Conservation (phyloP, 1,139 yeast genomes). For the Pichia inconspicua region DNA sequence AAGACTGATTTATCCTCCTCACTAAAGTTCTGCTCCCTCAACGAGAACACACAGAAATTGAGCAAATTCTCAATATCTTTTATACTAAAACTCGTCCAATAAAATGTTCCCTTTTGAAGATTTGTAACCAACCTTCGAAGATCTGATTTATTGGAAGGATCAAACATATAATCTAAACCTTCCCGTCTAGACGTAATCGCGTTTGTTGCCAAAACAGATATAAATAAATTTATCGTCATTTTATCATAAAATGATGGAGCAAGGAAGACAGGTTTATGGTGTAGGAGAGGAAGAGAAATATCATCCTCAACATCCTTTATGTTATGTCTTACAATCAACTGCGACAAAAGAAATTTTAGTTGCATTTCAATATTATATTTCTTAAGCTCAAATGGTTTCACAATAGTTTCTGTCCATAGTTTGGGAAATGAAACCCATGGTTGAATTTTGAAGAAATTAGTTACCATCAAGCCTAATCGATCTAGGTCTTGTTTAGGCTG, state of each 20-base stretch:
- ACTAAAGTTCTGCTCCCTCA: constrained; percentile 34
- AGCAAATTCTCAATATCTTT: constrained; percentile 47
- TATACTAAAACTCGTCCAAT: constrained; percentile 65
- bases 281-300: constrained; percentile 49
- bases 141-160: constrained; percentile 47
- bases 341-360: constrained; percentile 36
- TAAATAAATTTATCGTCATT: constrained; percentile 52
- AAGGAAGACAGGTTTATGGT: constrained; percentile 49
- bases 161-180: constrained; percentile 65
- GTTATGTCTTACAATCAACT: constrained; percentile 49
- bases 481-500: constrained; percentile 45
- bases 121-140: constrained; percentile 51
- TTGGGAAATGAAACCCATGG: constrained; percentile 46
- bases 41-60: constrained; percentile 39
- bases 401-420: constrained; percentile 40
- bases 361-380: constrained; percentile 36
- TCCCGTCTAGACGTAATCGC: constrained; percentile 65
- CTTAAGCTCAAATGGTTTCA: constrained; percentile 39
- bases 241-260: constrained; percentile 57
- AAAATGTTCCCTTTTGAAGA: constrained; percentile 58
- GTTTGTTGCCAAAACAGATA: constrained; percentile 61
- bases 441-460: constrained; percentile 49
- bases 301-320: constrained; percentile 46
- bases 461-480: constrained; percentile 45
- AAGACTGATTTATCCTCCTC: constrained; percentile 35